Base-by-base conservation (phyloP, 2,329 filamentous ascomycete species). In the Aspergillus jensenii region DNA sequence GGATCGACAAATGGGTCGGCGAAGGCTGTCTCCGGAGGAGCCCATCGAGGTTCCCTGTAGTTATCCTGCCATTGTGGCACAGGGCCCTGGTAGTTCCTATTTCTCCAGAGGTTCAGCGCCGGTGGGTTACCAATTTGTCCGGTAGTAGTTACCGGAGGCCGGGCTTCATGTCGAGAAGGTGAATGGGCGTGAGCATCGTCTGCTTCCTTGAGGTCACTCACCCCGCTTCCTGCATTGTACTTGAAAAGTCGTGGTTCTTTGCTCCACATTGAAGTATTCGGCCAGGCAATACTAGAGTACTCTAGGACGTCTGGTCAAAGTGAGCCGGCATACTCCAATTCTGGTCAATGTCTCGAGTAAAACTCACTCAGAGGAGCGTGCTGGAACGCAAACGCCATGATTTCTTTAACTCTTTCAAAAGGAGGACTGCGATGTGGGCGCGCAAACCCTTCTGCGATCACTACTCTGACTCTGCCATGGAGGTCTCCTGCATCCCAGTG, bases 311-410 rank as follows among this genome's bases (percentile, higher is more conserved):
- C 91, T 91, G 63, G 15, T 33, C 15, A 19, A 45, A 15, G 52
- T 71, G 23, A 70, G 56, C 37, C 43, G 27, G 45, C 14, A 44
- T 25, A 27, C 8, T 51, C 17, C 2, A 41, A 19, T 5, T 25
- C 7, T 19, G 9, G n/a, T 19, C 43, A 39, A 17, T 15, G 15
- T 11, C 23, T 41, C 31, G 15, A 21, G 21, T 12, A 31, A 8
- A 27, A 74, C 81, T 64, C 77, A 93, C 91, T 82, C 55, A 90
- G 76, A 1, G 91, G 91, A 35, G 90, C 91, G 78, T 95, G 90
- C 68, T 95, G 90, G 67, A 96, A 96, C 1, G 91, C 88, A 73
- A 96, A 95, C 14, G 84, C 84, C 23, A 92, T 84, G 45, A 91
- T 74, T 66, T 93, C 90, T 68, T 88, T 89, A 61, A 90, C 78